Evolutionary conservation across 257 asterid genomes (phyloP).

Genomic region (Rhazya stricta): DNA sequence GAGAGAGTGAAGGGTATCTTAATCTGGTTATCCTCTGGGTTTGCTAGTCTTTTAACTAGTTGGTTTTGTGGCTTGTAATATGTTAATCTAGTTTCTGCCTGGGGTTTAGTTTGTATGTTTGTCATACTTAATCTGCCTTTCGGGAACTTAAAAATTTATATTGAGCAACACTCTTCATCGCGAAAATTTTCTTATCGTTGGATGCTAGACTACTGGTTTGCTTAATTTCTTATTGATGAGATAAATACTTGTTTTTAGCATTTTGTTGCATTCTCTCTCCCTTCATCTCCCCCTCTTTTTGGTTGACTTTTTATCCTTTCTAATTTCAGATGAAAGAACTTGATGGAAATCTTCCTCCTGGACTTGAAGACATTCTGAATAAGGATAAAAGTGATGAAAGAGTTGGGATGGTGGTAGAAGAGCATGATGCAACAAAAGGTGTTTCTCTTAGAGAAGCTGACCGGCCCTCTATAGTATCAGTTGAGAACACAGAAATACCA

Average conservation of each 20-base stretch:
- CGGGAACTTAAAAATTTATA: too few species aligned
- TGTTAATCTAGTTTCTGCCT: background rate
- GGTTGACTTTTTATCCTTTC: background rate
- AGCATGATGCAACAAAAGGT: slow-evolving; percentile 29
- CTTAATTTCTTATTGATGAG: background rate
- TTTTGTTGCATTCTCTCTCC: slow-evolving; percentile 5
- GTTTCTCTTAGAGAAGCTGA: slow-evolving; percentile 28
- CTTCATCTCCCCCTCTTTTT: slow-evolving; percentile 6
- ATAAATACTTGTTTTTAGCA: background rate
- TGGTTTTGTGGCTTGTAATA: background rate
- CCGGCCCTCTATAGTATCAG: slow-evolving; percentile 26
- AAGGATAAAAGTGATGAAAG: slow-evolving; percentile 27
- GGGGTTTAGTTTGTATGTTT: background rate
- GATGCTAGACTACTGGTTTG: background rate
- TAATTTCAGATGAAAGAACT: slow-evolving; percentile 64
- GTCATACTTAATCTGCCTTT: too few species aligned
- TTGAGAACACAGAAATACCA: slow-evolving; percentile 25
- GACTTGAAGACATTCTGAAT: slow-evolving; percentile 47
- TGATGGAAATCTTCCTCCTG: slow-evolving; percentile 61
- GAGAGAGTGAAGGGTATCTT: background rate
- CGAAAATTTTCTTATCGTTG: background rate
- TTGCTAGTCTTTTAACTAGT: background rate
- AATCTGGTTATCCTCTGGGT: background rate
- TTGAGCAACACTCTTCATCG: background rate
- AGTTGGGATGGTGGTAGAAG: slow-evolving; percentile 30